These are phyloP conservation scores for Diospyros lotus DNA, from an alignment of 148 eudicot species.

Conservation along the genomic window DNA sequence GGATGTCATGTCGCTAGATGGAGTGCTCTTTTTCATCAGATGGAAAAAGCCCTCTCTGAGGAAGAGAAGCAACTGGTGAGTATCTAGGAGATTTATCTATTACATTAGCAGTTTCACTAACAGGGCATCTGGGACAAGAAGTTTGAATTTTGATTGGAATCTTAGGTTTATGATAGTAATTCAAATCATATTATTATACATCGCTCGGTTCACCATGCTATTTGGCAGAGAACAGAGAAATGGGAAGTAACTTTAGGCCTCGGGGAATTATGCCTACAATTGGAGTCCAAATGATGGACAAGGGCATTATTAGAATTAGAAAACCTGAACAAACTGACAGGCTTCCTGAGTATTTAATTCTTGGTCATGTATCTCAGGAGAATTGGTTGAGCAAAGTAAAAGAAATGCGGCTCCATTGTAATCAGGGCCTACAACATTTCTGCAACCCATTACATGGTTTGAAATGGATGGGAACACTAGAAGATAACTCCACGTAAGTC, in stretches of 20 bases:
- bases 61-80: slow-evolving; percentile 90
- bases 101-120: background rate
- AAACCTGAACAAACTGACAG: background rate
- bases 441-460: slow-evolving; percentile 31
- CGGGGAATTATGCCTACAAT: no score
- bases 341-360: background rate
- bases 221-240: no score
- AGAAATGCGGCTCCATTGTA: slow-evolving; percentile 66
- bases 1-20: slow-evolving; percentile 55
- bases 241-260: no score
- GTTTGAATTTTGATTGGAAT: no score
- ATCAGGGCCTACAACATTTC: slow-evolving; percentile 47
- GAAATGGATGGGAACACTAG: slow-evolving; percentile 32
- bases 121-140: no score
- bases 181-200: no score
- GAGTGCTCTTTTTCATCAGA: slow-evolving; percentile 63
- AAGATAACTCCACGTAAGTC: slow-evolving; percentile 39
- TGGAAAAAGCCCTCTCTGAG: slow-evolving; percentile 69
- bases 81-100: background rate
- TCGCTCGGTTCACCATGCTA: no score
- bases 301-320: background rate
- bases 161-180: no score
- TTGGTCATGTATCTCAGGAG: slow-evolving; percentile 39
- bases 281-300: background rate
- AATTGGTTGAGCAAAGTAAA: slow-evolving; percentile 62